Evolutionary conservation across 202 grass and related monocot species (phyloP).

Genomic region (Carex arenaria): DNA sequence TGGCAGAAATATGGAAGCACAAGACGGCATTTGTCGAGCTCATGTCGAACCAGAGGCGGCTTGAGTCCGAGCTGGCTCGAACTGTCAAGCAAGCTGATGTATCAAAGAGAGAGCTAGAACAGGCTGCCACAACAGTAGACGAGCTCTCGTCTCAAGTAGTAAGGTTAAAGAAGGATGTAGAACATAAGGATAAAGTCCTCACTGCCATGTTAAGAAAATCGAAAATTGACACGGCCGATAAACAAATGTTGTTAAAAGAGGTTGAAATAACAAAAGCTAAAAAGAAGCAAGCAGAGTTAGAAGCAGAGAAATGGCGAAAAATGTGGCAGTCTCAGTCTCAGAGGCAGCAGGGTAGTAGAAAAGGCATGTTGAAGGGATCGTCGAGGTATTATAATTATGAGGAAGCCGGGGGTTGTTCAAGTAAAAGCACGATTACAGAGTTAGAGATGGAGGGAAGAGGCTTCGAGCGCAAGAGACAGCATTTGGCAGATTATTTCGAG

Average conservation of each 20-base stretch:
- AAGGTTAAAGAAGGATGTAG: slow-evolving; percentile 46
- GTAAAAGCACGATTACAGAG: slow-evolving; percentile 26
- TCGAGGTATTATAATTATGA: slow-evolving; percentile 20
- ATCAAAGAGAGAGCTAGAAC: slow-evolving; percentile 35
- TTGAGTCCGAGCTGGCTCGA: slow-evolving; percentile 51
- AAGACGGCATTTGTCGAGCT: slow-evolving; percentile 55
- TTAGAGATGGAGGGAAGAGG: background rate
- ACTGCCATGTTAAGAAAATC: slow-evolving; percentile 82
- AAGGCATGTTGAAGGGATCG: slow-evolving; percentile 30
- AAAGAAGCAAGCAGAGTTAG: slow-evolving; percentile 62
- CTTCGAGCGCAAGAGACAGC: slow-evolving; percentile 31
- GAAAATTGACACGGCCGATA: slow-evolving; percentile 65
- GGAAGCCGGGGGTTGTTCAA: slow-evolving; percentile 29
- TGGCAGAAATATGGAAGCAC: slow-evolving; percentile 56
- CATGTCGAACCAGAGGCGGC: slow-evolving; percentile 46
- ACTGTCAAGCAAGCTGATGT: slow-evolving; percentile 38
- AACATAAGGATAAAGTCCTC: slow-evolving; percentile 85
- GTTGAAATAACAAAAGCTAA: slow-evolving; percentile 55
- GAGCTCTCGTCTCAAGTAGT: slow-evolving; percentile 40
- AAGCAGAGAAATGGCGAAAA: slow-evolving; percentile 56
- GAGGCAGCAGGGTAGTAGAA: slow-evolving; percentile 34
- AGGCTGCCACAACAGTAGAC: slow-evolving; percentile 29
- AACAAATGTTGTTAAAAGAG: slow-evolving; percentile 63
- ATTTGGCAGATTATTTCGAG: slow-evolving; percentile 53
- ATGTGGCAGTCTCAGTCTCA: slow-evolving; percentile 56